These are phyloP conservation scores for Globisporangium takayamanum DNA, from an alignment of 352 stramenopile genomes.

Conservation along the genomic window DNA sequence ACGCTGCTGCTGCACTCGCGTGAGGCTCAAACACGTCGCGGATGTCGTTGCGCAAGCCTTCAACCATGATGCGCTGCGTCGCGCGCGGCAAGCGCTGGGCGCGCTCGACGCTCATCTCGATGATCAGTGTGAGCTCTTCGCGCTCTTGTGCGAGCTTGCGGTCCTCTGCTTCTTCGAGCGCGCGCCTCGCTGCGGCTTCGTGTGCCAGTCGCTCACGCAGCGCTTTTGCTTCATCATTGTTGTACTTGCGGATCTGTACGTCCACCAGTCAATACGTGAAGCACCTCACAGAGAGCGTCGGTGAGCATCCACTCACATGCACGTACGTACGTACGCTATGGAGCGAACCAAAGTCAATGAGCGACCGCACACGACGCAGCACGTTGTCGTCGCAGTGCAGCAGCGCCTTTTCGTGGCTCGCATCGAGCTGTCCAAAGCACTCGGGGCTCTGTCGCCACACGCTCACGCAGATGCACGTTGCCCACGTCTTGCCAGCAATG, in stretches of 20 bases:
- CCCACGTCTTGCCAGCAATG: slow-evolving; percentile 52
- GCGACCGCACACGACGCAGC: slow-evolving; percentile 26
- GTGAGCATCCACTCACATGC: background rate
- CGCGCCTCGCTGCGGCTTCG: slow-evolving; percentile 36
- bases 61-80: slow-evolving; percentile 41
- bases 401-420: slow-evolving; percentile 48
- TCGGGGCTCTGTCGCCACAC: slow-evolving; percentile 56
- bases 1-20: background rate
- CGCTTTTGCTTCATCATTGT: slow-evolving; percentile 34
- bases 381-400: slow-evolving; percentile 58
- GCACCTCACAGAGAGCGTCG: background rate
- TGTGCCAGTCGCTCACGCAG: slow-evolving; percentile 38
- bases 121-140: slow-evolving; percentile 29
- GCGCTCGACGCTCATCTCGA: slow-evolving; percentile 32
- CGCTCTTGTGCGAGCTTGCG: slow-evolving; percentile 17
- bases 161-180: slow-evolving; percentile 43
- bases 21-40: slow-evolving; percentile 25
- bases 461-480: slow-evolving; percentile 44
- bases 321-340: slow-evolving; percentile 21
- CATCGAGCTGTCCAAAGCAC: slow-evolving; percentile 49
- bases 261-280: background rate
- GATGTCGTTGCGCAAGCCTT: slow-evolving; percentile 31
- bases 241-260: slow-evolving; percentile 49
- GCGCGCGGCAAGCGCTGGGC: slow-evolving; percentile 30
- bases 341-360: slow-evolving; percentile 35